Evolutionary conservation across 1,139 yeast species (phyloP).

Genomic region (Candida sanyaensis): DNA sequence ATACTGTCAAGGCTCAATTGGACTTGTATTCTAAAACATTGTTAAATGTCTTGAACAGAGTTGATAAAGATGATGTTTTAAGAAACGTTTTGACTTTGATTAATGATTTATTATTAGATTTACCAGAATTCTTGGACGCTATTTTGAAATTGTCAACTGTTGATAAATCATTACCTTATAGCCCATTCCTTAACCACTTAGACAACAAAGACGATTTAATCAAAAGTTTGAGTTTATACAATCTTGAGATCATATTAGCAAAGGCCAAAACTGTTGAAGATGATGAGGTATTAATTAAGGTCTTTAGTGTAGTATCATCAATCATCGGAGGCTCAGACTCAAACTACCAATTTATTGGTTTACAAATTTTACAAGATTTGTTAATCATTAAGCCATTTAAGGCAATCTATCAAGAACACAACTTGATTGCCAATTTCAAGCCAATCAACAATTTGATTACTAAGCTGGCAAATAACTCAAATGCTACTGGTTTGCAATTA

Average conservation of each 20-base stretch:
- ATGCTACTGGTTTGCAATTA: constrained; percentile 72
- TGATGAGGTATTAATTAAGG: constrained; percentile 35
- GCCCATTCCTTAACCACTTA: constrained; percentile 56
- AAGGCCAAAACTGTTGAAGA: constrained; percentile 24
- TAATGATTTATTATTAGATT: constrained; percentile 57
- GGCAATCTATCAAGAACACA: constrained; percentile 53
- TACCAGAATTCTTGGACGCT: constrained; percentile 47
- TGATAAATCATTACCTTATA: constrained; percentile 55
- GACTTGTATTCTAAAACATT: constrained; percentile 59
- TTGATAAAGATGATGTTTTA: constrained; percentile 66
- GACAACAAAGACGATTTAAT: constrained; percentile 47
- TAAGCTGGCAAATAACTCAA: constrained; percentile 38
- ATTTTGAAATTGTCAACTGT: constrained; percentile 47
- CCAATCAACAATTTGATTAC: constrained; percentile 44
- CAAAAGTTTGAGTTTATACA: constrained; percentile 47
- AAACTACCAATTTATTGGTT: constrained; percentile 62
- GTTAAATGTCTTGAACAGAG: constrained; percentile 55
- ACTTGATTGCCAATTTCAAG: constrained; percentile 53
- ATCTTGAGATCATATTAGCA: constrained; percentile 42
- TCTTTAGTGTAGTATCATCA: constrained; percentile 45
- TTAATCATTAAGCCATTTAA: constrained; percentile 63
- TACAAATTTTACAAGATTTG: constrained; percentile 67
- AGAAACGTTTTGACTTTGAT: constrained; percentile 71
- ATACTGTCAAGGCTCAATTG: constrained; percentile 45
- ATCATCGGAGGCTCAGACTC: constrained; percentile 51